phyloP scores from a whole-genome alignment of 208 protist genomes.

The Leishmania turanica region DNA sequence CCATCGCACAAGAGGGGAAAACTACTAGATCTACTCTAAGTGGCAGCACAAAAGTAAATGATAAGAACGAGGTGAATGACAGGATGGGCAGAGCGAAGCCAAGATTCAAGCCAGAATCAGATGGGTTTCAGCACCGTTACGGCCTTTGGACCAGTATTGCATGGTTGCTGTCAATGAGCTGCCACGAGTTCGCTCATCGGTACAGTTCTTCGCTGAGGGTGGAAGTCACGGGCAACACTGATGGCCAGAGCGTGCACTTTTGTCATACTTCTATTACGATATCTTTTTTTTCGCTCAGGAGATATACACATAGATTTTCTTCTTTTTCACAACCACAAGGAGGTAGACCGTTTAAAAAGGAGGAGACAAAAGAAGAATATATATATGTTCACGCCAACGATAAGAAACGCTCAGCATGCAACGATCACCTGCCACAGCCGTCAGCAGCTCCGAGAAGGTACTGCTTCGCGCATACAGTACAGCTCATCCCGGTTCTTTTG shows the following conservation, averaged over 20 bases:
- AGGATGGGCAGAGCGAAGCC: background rate
- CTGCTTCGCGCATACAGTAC: background rate
- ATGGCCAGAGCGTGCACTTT: background rate
- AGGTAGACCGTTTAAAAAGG: background rate
- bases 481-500: background rate
- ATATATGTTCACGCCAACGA: background rate
- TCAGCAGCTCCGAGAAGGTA: background rate
- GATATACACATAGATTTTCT: background rate
- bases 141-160: background rate
- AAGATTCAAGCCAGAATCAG: background rate
- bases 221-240: background rate
- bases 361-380: background rate
- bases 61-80: background rate
- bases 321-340: background rate
- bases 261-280: background rate
- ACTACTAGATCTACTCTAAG: background rate
- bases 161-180: background rate
- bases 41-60: background rate
- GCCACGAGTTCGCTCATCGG: background rate
- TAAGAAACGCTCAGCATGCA: background rate
- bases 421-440: background rate
- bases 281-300: background rate
- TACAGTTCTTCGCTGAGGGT: too few relatives aligned
- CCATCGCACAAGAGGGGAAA: constrained; percentile 42
- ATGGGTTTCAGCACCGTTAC: background rate